These are phyloP conservation scores for Sporothrix brasiliensis DNA, from an alignment of 2,329 filamentous ascomycete species.

Conservation along the genomic window DNA sequence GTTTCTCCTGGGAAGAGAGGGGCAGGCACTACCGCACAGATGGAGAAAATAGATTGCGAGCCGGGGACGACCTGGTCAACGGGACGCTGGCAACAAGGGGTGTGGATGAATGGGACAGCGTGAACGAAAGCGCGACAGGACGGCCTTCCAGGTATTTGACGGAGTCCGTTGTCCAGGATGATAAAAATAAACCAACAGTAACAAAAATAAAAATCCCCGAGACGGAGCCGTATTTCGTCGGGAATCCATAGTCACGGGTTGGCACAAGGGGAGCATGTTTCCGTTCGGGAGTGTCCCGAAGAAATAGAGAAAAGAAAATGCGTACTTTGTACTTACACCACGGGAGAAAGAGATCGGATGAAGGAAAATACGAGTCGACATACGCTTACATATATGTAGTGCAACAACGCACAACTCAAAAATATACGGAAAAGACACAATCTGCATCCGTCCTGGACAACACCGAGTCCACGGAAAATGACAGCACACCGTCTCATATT, in stretches of 20 bases:
- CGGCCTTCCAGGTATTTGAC: not conserved
- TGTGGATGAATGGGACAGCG: not conserved
- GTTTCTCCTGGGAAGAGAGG: not conserved
- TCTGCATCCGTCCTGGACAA: not conserved
- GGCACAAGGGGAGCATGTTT: slow-evolving; percentile 1
- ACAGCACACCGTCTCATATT: not conserved
- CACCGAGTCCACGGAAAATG: slow-evolving; percentile 12
- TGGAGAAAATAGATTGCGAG: not conserved
- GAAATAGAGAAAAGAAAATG: not conserved
- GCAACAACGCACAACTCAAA: not conserved
- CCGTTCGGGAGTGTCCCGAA: slow-evolving; percentile 4
- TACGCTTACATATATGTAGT: not conserved
- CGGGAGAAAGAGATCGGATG: not conserved
- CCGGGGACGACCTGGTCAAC: slow-evolving; percentile 22
- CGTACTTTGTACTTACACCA: not conserved
- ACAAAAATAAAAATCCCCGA: not conserved
- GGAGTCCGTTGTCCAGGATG: slow-evolving; percentile 2
- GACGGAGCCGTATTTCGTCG: not conserved
- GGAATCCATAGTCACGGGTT: not conserved
- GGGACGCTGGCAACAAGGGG: slow-evolving; percentile 12
- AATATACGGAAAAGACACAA: not conserved
- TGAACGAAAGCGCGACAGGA: not conserved
- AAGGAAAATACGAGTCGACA: not conserved
- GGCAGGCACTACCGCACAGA: not conserved
- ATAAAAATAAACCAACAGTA: slow-evolving; percentile 25